Percentiles rank a stretch among this genome's conserved stretches.
These are phyloP conservation scores for Wickerhamiella qilinensis DNA, from an alignment of 805 yeast genomes.

Conservation along the genomic window DNA sequence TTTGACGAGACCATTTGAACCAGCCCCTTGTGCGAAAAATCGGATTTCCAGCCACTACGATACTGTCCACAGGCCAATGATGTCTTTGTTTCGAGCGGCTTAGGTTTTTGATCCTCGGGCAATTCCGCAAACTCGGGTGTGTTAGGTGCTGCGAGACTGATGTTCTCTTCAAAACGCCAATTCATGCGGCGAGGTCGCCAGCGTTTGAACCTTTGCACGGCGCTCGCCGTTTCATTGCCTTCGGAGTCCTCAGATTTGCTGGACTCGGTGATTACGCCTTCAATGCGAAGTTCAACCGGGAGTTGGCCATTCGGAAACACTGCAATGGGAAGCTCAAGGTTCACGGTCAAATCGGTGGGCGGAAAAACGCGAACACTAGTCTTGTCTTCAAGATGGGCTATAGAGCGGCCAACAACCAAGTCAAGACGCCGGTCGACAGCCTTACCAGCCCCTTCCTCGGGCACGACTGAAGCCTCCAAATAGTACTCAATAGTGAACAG, in stretches of 20 bases:
- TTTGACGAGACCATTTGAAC: constrained; percentile 39
- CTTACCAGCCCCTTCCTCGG: constrained; percentile 1
- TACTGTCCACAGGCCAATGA: constrained; percentile 65
- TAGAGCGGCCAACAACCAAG: constrained; percentile 56
- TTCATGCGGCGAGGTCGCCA: constrained; percentile 86
- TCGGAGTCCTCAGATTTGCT: neutral
- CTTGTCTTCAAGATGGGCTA: constrained; percentile 66
- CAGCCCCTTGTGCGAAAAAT: constrained; percentile 60
- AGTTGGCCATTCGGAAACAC: constrained; percentile 77
- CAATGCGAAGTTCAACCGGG: constrained; percentile 67
- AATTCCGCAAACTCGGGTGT: neutral
- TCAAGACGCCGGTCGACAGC: constrained; percentile 11
- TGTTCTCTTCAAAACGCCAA: constrained; percentile 80
- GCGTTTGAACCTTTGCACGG: constrained; percentile 24
- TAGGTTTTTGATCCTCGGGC: constrained; percentile 5
- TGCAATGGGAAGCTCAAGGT: constrained; percentile 77
- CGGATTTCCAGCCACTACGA: constrained; percentile 91
- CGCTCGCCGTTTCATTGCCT: neutral
- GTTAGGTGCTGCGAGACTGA: constrained; percentile 16
- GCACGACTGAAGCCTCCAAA: constrained; percentile 36
- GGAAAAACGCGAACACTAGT: constrained; percentile 86
- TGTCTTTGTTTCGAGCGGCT: constrained; percentile 44
- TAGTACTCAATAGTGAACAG: constrained; percentile 62
- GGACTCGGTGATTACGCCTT: constrained; percentile 22
- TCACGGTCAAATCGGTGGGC: constrained; percentile 80